Percentiles rank a stretch among this genome's conserved stretches.
Evolutionary conservation across 2,329 filamentous ascomycete genomes (phyloP).

Genomic region (Septoria linicola): DNA sequence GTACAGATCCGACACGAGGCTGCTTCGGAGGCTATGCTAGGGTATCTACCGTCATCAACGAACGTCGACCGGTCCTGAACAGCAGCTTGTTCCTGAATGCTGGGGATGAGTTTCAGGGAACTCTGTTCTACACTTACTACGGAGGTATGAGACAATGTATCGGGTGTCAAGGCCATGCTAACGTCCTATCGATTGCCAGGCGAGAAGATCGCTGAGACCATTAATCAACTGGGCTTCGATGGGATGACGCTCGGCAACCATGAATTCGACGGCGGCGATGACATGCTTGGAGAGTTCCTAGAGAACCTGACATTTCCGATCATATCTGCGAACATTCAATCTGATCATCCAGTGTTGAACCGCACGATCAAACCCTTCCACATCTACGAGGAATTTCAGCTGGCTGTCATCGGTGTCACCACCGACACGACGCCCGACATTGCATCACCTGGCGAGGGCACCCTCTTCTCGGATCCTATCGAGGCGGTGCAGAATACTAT

Average conservation of each 20-base stretch:
- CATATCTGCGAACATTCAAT: constrained; percentile 62
- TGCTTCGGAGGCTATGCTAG: constrained; percentile 66
- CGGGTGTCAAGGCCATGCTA: no score
- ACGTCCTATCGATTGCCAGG: constrained; percentile 36
- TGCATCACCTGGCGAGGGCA: constrained; percentile 58
- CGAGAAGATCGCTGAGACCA: constrained; percentile 65
- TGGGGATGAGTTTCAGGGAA: constrained; percentile 70
- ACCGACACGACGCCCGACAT: constrained; percentile 60
- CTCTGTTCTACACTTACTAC: constrained; percentile 66
- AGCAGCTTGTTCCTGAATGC: constrained; percentile 64
- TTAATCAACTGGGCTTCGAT: constrained; percentile 66
- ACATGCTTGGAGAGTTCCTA: constrained; percentile 61
- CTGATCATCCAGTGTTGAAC: constrained; percentile 60
- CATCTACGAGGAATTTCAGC: constrained; percentile 59
- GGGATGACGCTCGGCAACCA: constrained; percentile 68
- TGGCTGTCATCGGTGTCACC: constrained; percentile 65
- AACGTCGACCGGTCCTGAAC: constrained; percentile 57
- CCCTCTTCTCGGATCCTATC: constrained; percentile 59
- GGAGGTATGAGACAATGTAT: constrained; percentile 32
- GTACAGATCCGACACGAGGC: constrained; percentile 55
- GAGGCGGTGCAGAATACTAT: constrained; percentile 61
- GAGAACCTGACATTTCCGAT: constrained; percentile 65
- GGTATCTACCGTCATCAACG: constrained; percentile 60
- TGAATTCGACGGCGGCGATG: constrained; percentile 65
- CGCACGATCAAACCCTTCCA: constrained; percentile 65